Base-by-base conservation (phyloP, 1,139 yeast species). In the Taphrina populina region DNA sequence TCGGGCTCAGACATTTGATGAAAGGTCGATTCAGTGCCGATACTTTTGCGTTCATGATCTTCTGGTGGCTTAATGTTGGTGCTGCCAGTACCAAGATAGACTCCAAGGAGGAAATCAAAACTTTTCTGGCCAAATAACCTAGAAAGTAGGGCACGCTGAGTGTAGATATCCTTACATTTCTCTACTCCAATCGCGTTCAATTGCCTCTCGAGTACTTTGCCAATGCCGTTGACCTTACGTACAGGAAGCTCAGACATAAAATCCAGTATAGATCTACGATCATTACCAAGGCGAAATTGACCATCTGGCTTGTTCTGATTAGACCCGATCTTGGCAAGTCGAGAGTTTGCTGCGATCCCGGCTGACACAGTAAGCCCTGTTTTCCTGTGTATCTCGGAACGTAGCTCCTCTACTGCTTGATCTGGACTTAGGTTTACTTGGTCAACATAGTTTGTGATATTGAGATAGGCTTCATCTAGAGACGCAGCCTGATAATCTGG, bases 381-480 rank as follows among this genome's bases (percentile, higher is more conserved):
- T 1, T 68, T 60, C 1, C 63, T 59, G 29, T 63, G 71, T 0
- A 85, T 69, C 21, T 71, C 72, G 0, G 59, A 49, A 47, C 86
- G 71, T 15, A 84, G 72, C 15, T 67, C 65, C 2, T 61, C 54
- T 36, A 74, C 69, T 1, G 78, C 66, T 2, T 63, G 62, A 0
- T 63, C 60, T 0, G 71, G 51, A 13, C 17, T 19, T 13, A 15
- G 17, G 20, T 26, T 29, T 4, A 34, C 20, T 4, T n/a, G 15
- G 6, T 55, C 34, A 4, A 54, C 37, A 23, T 54, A 52, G 10
- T 52, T 46, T 10, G 81, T 70, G 1, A 80, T 74, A 61, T 84
- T 87, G 29, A 85, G 68, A 32, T 85, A 70, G 0, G 83, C 92
- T 63, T 86, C 95, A 69, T 86, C 95, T 11, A 86, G 77, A 67